Conservation (phyloP, 331 rosid species). For the Quercus lobata region DNA sequence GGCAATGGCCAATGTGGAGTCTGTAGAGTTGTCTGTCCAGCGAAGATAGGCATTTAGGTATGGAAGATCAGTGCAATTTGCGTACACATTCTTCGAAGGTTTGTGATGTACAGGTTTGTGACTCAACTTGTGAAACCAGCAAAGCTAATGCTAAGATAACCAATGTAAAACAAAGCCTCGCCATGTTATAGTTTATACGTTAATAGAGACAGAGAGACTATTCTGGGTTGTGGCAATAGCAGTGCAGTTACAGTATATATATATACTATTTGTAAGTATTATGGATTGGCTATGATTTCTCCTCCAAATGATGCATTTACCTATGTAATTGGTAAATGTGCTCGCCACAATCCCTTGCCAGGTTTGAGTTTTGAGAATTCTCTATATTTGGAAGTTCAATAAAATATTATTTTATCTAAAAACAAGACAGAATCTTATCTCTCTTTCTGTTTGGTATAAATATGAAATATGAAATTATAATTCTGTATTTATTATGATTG, state of each 20-base stretch:
- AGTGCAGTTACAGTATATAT: no score
- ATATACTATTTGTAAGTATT: no score
- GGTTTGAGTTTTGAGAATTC: not conserved
- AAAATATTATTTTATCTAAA: no score
- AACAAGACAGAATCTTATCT: no score
- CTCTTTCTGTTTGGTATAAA: no score
- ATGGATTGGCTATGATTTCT: no score
- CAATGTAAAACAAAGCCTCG: not conserved
- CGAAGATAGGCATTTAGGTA: constrained; percentile 50
- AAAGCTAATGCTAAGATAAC: not conserved
- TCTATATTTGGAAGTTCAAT: not conserved
- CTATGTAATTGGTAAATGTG: no score
- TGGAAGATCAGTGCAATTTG: constrained; percentile 57
- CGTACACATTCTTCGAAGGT: constrained; percentile 31
- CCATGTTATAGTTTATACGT: not conserved
- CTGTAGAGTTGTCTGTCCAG: constrained; percentile 49
- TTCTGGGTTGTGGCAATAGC: not conserved
- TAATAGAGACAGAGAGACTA: not conserved
- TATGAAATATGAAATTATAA: no score
- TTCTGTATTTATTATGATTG: no score
- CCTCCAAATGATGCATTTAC: no score
- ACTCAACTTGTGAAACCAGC: constrained; percentile 19
- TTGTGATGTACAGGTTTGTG: constrained; percentile 45
- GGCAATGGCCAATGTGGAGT: constrained; percentile 60
- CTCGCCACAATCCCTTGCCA: no score